phyloP scores from a whole-genome alignment of 2,329 filamentous ascomycete genomes.

The Chaetomium globosum region DNA sequence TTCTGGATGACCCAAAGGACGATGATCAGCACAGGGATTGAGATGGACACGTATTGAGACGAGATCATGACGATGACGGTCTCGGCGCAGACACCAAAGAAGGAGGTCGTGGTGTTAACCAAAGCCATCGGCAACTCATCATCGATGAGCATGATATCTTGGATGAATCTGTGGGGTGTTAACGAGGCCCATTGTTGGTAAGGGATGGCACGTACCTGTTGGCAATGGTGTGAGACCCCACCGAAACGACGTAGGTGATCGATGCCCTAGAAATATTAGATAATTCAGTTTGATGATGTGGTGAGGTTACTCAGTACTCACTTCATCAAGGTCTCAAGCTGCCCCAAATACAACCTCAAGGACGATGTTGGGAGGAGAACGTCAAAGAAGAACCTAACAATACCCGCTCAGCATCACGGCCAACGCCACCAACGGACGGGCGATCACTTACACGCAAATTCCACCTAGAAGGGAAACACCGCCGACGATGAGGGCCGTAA shows the following conservation, averaged over 20 bases:
- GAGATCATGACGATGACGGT: conserved; percentile 26
- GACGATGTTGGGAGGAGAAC: conserved; percentile 16
- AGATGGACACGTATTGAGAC: conserved; percentile 20
- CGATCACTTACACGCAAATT: conserved; percentile 18
- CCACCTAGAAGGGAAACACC: conserved; percentile 19
- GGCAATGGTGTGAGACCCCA: conserved; percentile 20
- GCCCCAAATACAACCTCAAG: conserved; percentile 19
- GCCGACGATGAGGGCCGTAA: conserved; percentile 23
- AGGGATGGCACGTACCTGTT: conserved; percentile 17
- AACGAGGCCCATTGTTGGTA: neutral
- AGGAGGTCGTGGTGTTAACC: conserved; percentile 67
- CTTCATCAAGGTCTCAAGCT: conserved; percentile 21
- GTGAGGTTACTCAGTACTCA: neutral
- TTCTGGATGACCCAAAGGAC: conserved; percentile 47
- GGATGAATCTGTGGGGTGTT: conserved; percentile 14
- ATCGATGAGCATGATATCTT: conserved; percentile 80
- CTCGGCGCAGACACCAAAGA: conserved; percentile 23
- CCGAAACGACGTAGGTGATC: conserved; percentile 22
- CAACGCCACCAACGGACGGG: no score
- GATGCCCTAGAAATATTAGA: conserved; percentile 11
- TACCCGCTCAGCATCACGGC: neutral
- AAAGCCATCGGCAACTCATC: conserved; percentile 91
- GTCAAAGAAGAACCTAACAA: conserved; percentile 20
- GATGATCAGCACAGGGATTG: conserved; percentile 20
- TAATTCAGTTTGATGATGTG: neutral